A percentile compares a stretch with the other conserved stretches of the same genome.
These are phyloP conservation scores for Lenzites betulinus DNA, from an alignment of 768 basidiomycete species.

Conservation along the genomic window DNA sequence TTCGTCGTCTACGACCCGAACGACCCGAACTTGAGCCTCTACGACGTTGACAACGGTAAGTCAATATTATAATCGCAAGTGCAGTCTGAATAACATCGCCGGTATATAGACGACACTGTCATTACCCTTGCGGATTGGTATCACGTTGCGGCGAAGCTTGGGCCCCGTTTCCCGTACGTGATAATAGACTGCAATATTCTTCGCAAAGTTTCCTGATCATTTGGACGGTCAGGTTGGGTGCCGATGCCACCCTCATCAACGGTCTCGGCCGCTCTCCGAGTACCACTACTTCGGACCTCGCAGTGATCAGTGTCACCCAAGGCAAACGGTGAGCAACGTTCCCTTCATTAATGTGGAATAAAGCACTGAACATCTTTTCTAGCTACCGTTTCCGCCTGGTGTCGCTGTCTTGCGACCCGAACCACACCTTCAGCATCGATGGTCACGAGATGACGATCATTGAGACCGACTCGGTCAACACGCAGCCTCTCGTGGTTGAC, in stretches of 20 bases:
- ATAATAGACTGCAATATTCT: not conserved
- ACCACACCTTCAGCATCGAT: conserved; percentile 48
- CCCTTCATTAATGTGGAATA: no score
- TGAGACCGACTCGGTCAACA: conserved; percentile 50
- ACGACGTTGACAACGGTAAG: conserved; percentile 34
- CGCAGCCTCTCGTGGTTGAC: conserved; percentile 42
- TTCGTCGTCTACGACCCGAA: conserved; percentile 34
- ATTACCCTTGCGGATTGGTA: conserved; percentile 52
- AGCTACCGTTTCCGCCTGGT: conserved; percentile 28
- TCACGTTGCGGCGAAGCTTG: conserved; percentile 22
- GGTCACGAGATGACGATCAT: conserved; percentile 49
- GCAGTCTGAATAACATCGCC: not conserved
- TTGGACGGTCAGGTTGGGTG: conserved; percentile 18
- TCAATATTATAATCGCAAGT: no score
- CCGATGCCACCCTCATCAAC: conserved; percentile 47
- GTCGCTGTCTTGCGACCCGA: conserved; percentile 33
- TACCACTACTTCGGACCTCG: conserved; percentile 36
- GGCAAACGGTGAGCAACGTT: conserved; percentile 19
- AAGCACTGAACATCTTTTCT: not conserved
- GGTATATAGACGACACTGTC: conserved; percentile 43
- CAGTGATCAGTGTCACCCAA: conserved; percentile 26
- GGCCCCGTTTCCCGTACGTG: conserved; percentile 17
- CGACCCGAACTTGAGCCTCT: conserved; percentile 30
- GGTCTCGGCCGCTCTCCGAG: conserved; percentile 43
- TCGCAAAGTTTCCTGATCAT: conserved; percentile 18